Percentiles rank a stretch among this genome's conserved stretches.
phyloP scores from a whole-genome alignment of 2,329 filamentous ascomycete genomes.

The Beauveria caledonica region DNA sequence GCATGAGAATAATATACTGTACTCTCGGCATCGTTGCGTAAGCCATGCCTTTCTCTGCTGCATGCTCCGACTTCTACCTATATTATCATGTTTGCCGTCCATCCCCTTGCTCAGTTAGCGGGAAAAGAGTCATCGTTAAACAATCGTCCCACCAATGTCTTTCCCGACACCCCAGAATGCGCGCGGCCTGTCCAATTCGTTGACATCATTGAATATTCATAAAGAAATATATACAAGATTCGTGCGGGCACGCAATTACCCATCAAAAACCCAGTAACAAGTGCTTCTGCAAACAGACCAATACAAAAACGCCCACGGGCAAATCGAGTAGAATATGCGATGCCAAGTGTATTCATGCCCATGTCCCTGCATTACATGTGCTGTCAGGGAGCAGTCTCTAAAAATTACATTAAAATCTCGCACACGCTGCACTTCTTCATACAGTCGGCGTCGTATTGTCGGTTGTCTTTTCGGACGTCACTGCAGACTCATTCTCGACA shows the following conservation, averaged over 20 bases:
- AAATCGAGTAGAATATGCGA: not conserved
- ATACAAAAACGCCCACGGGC: constrained; percentile 2
- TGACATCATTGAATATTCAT: not conserved
- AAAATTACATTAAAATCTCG: not conserved
- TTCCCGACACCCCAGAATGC: not conserved
- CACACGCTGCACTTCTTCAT: not conserved
- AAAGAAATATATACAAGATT: not conserved
- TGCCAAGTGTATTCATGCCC: not conserved
- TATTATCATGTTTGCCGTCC: no score
- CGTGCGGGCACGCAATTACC: not conserved
- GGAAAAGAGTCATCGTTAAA: not conserved
- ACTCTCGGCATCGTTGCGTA: not conserved
- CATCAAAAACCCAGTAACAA: not conserved
- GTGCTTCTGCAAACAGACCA: not conserved
- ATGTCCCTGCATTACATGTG: not conserved
- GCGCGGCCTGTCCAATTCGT: not conserved
- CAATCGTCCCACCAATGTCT: not conserved
- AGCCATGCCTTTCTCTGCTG: no score
- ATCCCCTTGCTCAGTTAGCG: not conserved
- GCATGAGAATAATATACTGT: not conserved
- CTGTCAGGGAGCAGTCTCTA: not conserved
- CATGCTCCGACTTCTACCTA: no score
- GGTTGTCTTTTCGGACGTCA: not conserved
- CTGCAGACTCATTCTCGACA: not conserved
- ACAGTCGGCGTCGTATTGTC: not conserved